Evolutionary conservation across 2,329 filamentous ascomycete species (phyloP), one percentile per base, ranked within the genome.

Genomic region (Balansia obtecta): DNA sequence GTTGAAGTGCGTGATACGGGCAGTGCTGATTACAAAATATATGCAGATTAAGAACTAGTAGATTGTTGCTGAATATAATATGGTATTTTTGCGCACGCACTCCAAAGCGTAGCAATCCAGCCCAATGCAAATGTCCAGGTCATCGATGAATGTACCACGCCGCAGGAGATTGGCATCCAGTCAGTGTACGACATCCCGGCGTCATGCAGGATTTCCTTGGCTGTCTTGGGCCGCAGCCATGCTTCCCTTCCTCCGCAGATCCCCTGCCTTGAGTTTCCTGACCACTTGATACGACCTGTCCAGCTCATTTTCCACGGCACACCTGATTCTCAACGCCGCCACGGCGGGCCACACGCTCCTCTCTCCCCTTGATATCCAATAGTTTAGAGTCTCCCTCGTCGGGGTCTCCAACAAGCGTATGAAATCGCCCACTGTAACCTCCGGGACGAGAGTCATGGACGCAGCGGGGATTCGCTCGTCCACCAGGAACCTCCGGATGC

Each of bases 321-420:
- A 93, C 7, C 91, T 73, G 7, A 95, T 83, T 58, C 85, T 84
- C 54, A 97, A 68, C 13, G 89, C 88, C 33, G 83, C 83, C 3
- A 95, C 80, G 2, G 88, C 87, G 0, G 90, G 91, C 90, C 91
- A 97, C 0, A 95, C 88, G 56, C 86, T 90, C 54, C 83, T 72
- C 67, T 97, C 91, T 1, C 91, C 91, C 50, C 85, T 77, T 33
- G 82, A 66, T 49, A 94, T 89, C 91, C 90, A 96, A 58, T 91
- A 86, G 52, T 88, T 81, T 3, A 96, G 70, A 9, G 80, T 83
- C 52, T 84, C 80, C 48, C 79, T 74, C 0, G 85, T 91, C 1
- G 89, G 89, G 32, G 85, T 87, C 64, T 94, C 86, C n/a, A 96
- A 75, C 34, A 96, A 69, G 34, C 84, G 78, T 41, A 83, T 70